A percentile compares a stretch with the other conserved stretches of the same genome.
Evolutionary conservation across 352 stramenopile genomes (phyloP).

Genomic region (Globisporangium barbulae): DNA sequence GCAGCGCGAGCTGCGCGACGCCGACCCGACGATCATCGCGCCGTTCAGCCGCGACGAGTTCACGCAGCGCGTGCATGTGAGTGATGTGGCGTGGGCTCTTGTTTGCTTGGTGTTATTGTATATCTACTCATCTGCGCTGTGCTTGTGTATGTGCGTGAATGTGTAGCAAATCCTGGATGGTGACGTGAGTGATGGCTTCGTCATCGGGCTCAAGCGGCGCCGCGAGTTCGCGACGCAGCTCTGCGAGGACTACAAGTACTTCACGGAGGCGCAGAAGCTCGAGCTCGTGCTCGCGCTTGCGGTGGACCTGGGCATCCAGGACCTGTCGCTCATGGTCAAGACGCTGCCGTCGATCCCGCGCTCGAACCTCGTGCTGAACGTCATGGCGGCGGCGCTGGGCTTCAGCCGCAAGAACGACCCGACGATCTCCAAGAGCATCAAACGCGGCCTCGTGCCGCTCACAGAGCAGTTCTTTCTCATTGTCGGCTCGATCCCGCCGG

Average conservation of each 20-base stretch:
- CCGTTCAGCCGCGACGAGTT: slow-evolving; percentile 63
- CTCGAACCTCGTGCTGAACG: slow-evolving; percentile 79
- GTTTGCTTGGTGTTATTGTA: neutral
- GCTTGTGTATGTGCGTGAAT: neutral
- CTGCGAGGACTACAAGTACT: slow-evolving; percentile 73
- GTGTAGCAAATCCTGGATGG: slow-evolving; percentile 52
- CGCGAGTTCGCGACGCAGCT: slow-evolving; percentile 75
- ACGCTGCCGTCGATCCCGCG: slow-evolving; percentile 71
- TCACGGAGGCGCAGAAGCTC: slow-evolving; percentile 73
- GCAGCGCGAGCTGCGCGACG: slow-evolving; percentile 28
- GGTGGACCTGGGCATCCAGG: slow-evolving; percentile 73
- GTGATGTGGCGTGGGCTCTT: neutral
- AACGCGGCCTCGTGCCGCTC: slow-evolving; percentile 75
- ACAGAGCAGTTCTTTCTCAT: slow-evolving; percentile 81
- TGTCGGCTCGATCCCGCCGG: slow-evolving; percentile 62
- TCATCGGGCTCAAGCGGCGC: slow-evolving; percentile 76
- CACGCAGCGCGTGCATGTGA: slow-evolving; percentile 49
- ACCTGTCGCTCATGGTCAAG: slow-evolving; percentile 81
- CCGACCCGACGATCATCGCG: slow-evolving; percentile 32
- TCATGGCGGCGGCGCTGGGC: slow-evolving; percentile 66
- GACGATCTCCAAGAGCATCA: slow-evolving; percentile 83
- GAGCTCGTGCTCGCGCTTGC: slow-evolving; percentile 77
- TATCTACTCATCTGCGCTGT: neutral
- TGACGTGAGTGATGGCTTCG: slow-evolving; percentile 76
- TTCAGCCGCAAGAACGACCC: slow-evolving; percentile 83